Evolutionary conservation across 2,329 filamentous ascomycete species (phyloP), one percentile per base, ranked within the genome.

Genomic region (Rhexocercosporidium sp.): DNA sequence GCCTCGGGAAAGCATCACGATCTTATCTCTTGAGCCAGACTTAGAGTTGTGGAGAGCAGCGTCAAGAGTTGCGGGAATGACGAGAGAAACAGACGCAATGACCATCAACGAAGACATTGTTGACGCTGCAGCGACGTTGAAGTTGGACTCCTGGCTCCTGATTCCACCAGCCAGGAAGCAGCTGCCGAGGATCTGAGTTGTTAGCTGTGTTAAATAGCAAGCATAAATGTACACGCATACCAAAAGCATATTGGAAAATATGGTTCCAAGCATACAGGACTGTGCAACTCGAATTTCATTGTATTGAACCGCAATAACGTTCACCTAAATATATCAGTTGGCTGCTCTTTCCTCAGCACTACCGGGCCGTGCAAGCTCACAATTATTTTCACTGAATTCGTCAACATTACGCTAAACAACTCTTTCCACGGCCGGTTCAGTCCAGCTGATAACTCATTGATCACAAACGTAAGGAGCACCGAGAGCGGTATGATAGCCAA

Each of bases 101-200:
- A 89, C 88, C 90, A 93, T 92, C 41, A 93, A 56, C 16, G 85
- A 87, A 0, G 85, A 86, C 85, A 87, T 93, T 53, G 92, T 94
- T 72, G 92, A 91, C 44, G 92, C 92, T 59, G 92, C 92, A 6
- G 90, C 92, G 16, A 85, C 83, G 70, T 92, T 91, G 79, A 95
- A 95, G 92, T 78, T 91, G 90, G 82, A 89, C 92, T 91, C 92
- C 67, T 93, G 91, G 70, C 91, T 91, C 74, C 90, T 93, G 66
- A 92, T 77, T 22, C 90, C 85, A 39, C 94, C 91, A 4, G 91
- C 77, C 72, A 93, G 83, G 81, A 93, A 93, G 79, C 90, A 93
- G 84, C 92, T 92, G 73, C 91, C 91, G 76, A 93, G 85, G 12
- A 94, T 54, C 85, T 3, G 41, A 46, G 41, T 46, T 46, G 41